Percentiles rank a stretch among this genome's conserved stretches.
phyloP scores from a whole-genome alignment of 257 asterid species.

The Mitragyna speciosa region DNA sequence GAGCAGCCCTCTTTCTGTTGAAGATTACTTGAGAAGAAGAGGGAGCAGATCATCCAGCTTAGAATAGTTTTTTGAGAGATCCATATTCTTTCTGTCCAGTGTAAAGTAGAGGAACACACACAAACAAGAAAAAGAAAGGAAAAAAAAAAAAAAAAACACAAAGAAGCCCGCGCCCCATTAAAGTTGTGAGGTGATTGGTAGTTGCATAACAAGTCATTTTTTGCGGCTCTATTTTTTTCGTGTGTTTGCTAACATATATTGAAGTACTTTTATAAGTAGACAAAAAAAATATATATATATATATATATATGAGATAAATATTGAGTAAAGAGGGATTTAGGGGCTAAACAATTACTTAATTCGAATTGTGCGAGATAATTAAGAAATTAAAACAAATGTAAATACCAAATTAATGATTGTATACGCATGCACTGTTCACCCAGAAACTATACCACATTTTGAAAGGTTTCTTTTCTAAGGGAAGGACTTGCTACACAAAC shows the following conservation, averaged over 20 bases:
- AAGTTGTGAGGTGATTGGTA: neutral
- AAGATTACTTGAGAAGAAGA: conserved; percentile 61
- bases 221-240: neutral
- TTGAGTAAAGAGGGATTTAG: too few species aligned
- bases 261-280: neutral
- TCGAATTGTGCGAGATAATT: too few species aligned
- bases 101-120: neutral
- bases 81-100: conserved; percentile 21
- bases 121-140: conserved; percentile 6
- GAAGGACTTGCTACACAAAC: too few species aligned
- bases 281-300: too few species aligned
- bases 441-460: too few species aligned
- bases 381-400: too few species aligned
- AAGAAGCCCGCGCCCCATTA: neutral
- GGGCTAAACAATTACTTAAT: too few species aligned
- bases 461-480: too few species aligned
- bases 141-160: too few species aligned
- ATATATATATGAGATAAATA: neutral
- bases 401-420: too few species aligned
- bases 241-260: neutral
- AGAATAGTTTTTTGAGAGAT: conserved; percentile 29
- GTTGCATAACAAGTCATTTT: neutral
- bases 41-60: conserved; percentile 78
- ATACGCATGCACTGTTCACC: too few species aligned
- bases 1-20: conserved; percentile 72